Conservation (phyloP, 345 rosid species). For the Luvunga scandens region DNA sequence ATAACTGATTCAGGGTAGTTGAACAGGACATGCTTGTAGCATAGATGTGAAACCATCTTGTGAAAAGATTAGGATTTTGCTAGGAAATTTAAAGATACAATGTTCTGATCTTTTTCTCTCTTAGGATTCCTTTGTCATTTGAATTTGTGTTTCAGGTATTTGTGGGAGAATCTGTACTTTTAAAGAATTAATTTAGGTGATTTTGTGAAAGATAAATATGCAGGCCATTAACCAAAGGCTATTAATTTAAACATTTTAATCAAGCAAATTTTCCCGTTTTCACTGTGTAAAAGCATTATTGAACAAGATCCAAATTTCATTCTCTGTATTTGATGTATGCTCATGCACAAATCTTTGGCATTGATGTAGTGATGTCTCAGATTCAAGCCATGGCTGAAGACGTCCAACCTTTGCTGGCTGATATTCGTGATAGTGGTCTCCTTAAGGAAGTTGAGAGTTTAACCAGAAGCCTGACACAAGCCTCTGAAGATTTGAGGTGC, state of each 20-base stretch:
- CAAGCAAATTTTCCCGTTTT: not conserved
- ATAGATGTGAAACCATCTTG: not conserved
- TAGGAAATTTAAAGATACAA: not conserved
- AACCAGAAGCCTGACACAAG: conserved; percentile 82
- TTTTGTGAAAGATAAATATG: not conserved
- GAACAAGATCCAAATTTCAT: not conserved
- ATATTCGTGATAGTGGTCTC: conserved; percentile 77
- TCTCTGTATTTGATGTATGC: conserved; percentile 23
- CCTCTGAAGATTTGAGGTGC: conserved; percentile 89
- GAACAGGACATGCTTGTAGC: not conserved
- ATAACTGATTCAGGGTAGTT: not conserved
- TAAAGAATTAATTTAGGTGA: not conserved
- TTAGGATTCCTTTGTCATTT: not conserved
- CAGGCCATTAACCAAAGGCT: not conserved
- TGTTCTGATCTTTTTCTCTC: not conserved
- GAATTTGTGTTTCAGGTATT: not conserved
- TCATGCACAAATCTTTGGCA: conserved; percentile 45
- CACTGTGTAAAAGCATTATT: not conserved
- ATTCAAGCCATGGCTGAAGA: conserved; percentile 97
- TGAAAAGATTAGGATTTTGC: not conserved
- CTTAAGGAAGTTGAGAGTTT: conserved; percentile 85
- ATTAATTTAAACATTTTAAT: not conserved
- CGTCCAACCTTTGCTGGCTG: conserved; percentile 91
- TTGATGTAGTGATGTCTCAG: conserved; percentile 85
- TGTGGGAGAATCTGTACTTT: not conserved